phyloP scores from a whole-genome alignment of 1,139 yeast species.

The Martiniozyma asiatica region DNA sequence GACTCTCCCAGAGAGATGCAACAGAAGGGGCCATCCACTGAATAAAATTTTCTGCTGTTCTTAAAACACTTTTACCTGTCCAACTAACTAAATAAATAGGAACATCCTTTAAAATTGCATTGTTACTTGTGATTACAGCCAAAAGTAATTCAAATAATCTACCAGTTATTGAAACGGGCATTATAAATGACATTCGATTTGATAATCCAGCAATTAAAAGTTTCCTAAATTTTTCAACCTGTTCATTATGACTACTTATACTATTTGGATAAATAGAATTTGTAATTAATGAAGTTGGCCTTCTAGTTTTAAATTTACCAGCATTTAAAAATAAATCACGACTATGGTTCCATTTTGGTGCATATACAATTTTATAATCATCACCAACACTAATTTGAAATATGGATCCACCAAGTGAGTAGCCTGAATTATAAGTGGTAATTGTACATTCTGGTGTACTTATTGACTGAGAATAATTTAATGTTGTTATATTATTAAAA shows the following conservation, averaged over 20 bases:
- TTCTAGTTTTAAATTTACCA: conserved; percentile 48
- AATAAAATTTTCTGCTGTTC: conserved; percentile 77
- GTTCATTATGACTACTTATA: conserved; percentile 47
- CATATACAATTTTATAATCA: conserved; percentile 65
- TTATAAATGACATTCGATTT: conserved; percentile 61
- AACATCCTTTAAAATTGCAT: conserved; percentile 22
- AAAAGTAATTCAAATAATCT: conserved; percentile 64
- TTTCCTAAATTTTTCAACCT: conserved; percentile 54
- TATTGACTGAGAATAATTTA: conserved; percentile 76
- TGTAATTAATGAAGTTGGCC: conserved; percentile 82
- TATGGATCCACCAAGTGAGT: conserved; percentile 81
- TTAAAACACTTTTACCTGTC: conserved; percentile 67
- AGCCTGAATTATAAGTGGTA: conserved; percentile 88
- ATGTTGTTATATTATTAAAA: conserved; percentile 32
- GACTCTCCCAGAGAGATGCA: conserved; percentile 70
- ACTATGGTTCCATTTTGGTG: conserved; percentile 94
- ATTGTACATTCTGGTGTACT: conserved; percentile 45
- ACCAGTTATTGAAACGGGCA: conserved; percentile 80
- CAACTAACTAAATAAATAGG: conserved; percentile 71
- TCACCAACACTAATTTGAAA: conserved; percentile 73
- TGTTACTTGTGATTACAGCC: conserved; percentile 25
- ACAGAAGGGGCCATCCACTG: conserved; percentile 91
- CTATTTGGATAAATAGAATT: conserved; percentile 58
- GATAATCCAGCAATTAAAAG: conserved; percentile 55
- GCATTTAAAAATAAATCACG: conserved; percentile 73